Evolutionary conservation across 2,329 filamentous ascomycete genomes (phyloP).

Genomic region (Epichloe brachyelytri): DNA sequence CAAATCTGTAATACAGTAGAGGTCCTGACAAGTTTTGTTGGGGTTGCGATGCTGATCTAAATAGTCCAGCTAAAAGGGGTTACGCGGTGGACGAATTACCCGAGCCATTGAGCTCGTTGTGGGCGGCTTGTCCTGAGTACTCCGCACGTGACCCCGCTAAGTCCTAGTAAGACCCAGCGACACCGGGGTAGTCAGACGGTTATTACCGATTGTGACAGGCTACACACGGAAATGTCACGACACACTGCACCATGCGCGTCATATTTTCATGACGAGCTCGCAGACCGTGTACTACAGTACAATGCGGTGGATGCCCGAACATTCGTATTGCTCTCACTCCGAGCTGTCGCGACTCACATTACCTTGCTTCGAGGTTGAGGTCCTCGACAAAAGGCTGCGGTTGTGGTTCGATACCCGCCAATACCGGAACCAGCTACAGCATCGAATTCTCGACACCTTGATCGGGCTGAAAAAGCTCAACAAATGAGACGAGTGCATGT

Average conservation of each 20-base stretch:
- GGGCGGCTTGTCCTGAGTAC: too few species aligned
- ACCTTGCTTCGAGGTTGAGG: background rate
- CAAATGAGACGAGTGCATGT: background rate
- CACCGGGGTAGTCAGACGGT: background rate
- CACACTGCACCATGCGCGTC: constrained; percentile 4
- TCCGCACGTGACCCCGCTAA: too few species aligned
- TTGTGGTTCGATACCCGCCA: background rate
- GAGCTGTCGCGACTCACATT: background rate
- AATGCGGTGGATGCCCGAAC: background rate
- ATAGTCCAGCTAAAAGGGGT: too few species aligned
- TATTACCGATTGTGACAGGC: background rate
- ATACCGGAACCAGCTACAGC: too few species aligned
- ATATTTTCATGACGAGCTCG: constrained; percentile 1
- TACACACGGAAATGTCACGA: background rate
- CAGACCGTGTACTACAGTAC: background rate
- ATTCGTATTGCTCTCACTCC: background rate
- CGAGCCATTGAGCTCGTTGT: too few species aligned
- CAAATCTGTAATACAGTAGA: too few species aligned
- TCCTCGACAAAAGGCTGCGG: background rate
- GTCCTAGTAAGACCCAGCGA: too few species aligned
- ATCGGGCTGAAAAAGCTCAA: background rate
- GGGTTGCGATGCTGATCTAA: too few species aligned
- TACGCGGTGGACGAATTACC: too few species aligned
- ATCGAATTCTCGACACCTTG: background rate
- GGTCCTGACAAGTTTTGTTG: too few species aligned